Conservation (phyloP, 352 stramenopile species). For the Pythium brassicae region DNA sequence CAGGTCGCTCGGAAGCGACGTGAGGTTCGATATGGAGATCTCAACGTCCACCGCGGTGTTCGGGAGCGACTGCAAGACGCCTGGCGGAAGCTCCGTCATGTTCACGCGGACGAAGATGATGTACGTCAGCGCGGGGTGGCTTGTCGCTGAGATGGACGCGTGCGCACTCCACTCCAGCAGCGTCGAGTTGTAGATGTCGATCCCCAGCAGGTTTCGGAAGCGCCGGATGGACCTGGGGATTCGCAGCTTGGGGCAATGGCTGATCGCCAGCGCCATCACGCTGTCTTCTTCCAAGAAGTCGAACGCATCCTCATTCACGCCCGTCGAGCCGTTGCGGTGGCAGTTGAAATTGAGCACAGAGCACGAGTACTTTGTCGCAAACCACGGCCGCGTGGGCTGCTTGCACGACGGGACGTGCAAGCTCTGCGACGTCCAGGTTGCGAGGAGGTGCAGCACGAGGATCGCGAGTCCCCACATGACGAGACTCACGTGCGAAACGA, state of each 20-base stretch:
- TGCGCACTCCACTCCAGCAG: slow-evolving; percentile 29
- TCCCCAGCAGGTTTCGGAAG: slow-evolving; percentile 36
- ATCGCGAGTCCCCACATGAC: slow-evolving; percentile 11
- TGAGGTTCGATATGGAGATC: slow-evolving; percentile 25
- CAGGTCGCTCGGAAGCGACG: slow-evolving; percentile 15
- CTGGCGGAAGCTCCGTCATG: slow-evolving; percentile 39
- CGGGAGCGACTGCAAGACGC: slow-evolving; percentile 28
- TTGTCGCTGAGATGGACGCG: slow-evolving; percentile 22
- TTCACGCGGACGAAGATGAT: slow-evolving; percentile 41
- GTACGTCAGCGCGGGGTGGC: slow-evolving; percentile 33
- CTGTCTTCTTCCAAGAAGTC: slow-evolving; percentile 24
- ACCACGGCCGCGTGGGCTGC: slow-evolving; percentile 21
- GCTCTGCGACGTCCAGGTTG: slow-evolving; percentile 11
- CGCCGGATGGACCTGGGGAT: slow-evolving; percentile 23
- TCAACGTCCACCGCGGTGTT: slow-evolving; percentile 30
- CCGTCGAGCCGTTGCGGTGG: slow-evolving; percentile 14
- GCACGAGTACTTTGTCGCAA: slow-evolving; percentile 25
- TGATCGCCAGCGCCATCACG: slow-evolving; percentile 31
- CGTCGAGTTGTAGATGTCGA: slow-evolving; percentile 56
- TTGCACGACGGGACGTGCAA: slow-evolving; percentile 13
- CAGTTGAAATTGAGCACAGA: slow-evolving; percentile 35
- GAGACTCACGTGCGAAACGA: slow-evolving; percentile 6
- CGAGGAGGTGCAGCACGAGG: slow-evolving; percentile 14
- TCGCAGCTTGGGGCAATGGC: slow-evolving; percentile 35
- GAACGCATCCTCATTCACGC: slow-evolving; percentile 11